Percentiles rank a stretch among this genome's conserved stretches.
These are phyloP conservation scores for Nothophytophthora sp. DNA, from an alignment of 352 stramenopile species.

Conservation along the genomic window DNA sequence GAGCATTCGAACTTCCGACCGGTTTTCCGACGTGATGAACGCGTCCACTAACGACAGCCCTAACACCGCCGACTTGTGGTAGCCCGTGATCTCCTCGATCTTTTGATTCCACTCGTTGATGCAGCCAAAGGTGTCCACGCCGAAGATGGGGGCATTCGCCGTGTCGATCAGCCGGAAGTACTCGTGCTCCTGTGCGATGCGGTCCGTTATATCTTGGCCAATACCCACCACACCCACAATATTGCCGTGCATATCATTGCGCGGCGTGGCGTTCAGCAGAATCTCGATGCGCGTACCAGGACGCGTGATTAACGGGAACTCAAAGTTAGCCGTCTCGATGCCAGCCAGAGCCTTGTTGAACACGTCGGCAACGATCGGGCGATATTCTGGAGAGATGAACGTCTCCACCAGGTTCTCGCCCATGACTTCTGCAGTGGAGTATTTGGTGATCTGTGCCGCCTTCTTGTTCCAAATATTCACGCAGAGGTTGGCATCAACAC, in stretches of 20 bases:
- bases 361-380: slow-evolving; percentile 65
- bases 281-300: slow-evolving; percentile 76
- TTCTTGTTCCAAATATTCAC: slow-evolving; percentile 95
- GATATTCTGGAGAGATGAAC: slow-evolving; percentile 82
- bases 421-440: slow-evolving; percentile 78
- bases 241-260: slow-evolving; percentile 65
- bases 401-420: slow-evolving; percentile 82
- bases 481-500: slow-evolving; percentile 84
- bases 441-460: slow-evolving; percentile 87
- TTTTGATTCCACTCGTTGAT: slow-evolving; percentile 85
- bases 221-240: slow-evolving; percentile 90
- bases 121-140: slow-evolving; percentile 68
- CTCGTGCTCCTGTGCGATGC: slow-evolving; percentile 77
- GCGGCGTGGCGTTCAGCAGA: slow-evolving; percentile 72
- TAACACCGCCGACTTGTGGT: slow-evolving; percentile 57
- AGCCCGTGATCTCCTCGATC: slow-evolving; percentile 74
- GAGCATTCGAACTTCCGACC: slow-evolving; percentile 45
- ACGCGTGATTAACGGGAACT: slow-evolving; percentile 83
- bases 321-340: slow-evolving; percentile 85
- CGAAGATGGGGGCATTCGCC: slow-evolving; percentile 77
- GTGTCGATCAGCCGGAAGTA: slow-evolving; percentile 81
- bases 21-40: slow-evolving; percentile 63
- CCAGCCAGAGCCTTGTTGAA: slow-evolving; percentile 70
- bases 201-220: slow-evolving; percentile 82
- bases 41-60: slow-evolving; percentile 60